Percentiles rank a stretch among this genome's conserved stretches.
phyloP scores from a whole-genome alignment of 1,284 basidiomycete genomes.

The Cryptococcus sp. region DNA sequence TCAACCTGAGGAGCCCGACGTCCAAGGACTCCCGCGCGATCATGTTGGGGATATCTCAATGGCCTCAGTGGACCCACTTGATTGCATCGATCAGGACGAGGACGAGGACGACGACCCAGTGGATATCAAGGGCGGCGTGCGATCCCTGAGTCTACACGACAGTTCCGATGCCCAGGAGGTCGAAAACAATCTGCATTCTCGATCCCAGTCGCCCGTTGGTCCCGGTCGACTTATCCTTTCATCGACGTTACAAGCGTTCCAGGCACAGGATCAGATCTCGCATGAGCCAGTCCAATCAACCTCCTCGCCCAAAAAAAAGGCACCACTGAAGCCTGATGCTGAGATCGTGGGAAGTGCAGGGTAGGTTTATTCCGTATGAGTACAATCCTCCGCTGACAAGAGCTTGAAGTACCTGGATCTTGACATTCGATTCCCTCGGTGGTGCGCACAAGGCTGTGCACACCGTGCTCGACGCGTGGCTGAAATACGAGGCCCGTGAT shows the following conservation, averaged over 20 bases:
- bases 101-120: constrained; percentile 22
- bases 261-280: constrained; percentile 3
- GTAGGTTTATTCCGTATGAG: constrained; percentile 20
- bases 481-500: constrained; percentile 75
- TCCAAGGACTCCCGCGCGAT: not conserved
- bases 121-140: constrained; percentile 11
- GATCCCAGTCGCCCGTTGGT: not conserved
- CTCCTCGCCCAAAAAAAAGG: constrained; percentile 7
- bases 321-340: constrained; percentile 7
- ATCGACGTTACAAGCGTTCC: constrained; percentile 8
- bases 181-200: not conserved
- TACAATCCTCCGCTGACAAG: not conserved
- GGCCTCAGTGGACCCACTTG: constrained; percentile 24
- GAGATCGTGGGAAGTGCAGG: constrained; percentile 24
- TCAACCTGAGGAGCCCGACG: not conserved
- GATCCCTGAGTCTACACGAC: constrained; percentile 11
- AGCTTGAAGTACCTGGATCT: constrained; percentile 66
- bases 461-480: constrained; percentile 67
- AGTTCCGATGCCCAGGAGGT: constrained; percentile 2
- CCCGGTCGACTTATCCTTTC: constrained; percentile 4
- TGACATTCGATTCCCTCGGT: constrained; percentile 86
- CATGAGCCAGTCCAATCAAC: not conserved
- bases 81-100: constrained; percentile 25
- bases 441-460: constrained; percentile 65
- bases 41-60: not conserved